Conservation (phyloP, 768 basidiomycete genomes). For the Hortiboletus campestris region DNA sequence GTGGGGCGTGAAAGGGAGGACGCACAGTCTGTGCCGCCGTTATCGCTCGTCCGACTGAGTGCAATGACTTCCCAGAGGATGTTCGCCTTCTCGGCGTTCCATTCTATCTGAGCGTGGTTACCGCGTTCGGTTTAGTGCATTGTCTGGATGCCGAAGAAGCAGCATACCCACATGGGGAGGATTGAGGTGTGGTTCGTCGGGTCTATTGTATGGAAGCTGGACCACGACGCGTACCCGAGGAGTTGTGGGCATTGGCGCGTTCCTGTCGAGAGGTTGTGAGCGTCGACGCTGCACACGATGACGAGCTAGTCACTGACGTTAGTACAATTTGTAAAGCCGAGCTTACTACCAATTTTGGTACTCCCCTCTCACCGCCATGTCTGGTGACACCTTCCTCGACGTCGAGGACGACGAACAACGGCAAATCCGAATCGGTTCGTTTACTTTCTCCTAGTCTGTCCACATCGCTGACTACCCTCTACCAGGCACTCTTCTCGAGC, state of each 20-base stretch:
- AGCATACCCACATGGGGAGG: constrained; percentile 61
- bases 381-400: constrained; percentile 34
- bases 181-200: constrained; percentile 63
- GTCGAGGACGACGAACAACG: constrained; percentile 48
- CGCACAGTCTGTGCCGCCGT: constrained; percentile 78
- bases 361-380: constrained; percentile 5
- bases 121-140: constrained; percentile 7
- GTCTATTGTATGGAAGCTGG: constrained; percentile 74
- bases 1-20: constrained; percentile 8
- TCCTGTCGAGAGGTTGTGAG: neutral
- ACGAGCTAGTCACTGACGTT: too few relatives aligned
- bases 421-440: constrained; percentile 41
- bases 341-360: neutral
- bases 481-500: constrained; percentile 42
- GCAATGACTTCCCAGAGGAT: constrained; percentile 87
- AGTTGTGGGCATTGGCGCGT: constrained; percentile 20
- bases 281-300: constrained; percentile 1
- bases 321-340: neutral
- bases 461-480: neutral
- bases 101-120: constrained; percentile 61
- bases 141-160: neutral
- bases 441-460: neutral
- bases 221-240: constrained; percentile 69
- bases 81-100: constrained; percentile 81
- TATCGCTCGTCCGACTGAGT: constrained; percentile 68